These are phyloP conservation scores for Ophiostoma australiae DNA, from an alignment of 2,329 filamentous ascomycete species.

Conservation along the genomic window DNA sequence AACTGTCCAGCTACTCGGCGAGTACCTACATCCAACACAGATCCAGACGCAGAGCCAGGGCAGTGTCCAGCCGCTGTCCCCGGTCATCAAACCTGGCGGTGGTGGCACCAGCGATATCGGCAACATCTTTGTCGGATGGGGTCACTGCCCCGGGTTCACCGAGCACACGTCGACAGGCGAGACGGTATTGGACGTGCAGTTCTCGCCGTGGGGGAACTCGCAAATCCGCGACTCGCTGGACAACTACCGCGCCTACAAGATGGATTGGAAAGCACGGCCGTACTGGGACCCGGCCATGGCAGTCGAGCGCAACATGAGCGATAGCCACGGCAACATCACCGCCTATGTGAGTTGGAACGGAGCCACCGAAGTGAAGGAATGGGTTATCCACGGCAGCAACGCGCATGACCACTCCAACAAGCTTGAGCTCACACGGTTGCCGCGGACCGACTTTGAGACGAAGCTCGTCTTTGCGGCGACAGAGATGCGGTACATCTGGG, in stretches of 20 bases:
- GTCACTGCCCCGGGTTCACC: slow-evolving; percentile 45
- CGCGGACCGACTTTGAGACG: slow-evolving; percentile 17
- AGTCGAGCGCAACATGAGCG: slow-evolving; percentile 18
- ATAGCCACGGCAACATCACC: neutral
- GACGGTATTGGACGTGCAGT: slow-evolving; percentile 49
- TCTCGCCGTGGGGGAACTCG: slow-evolving; percentile 20
- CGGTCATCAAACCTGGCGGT: slow-evolving; percentile 26
- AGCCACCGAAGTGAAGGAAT: slow-evolving; percentile 36
- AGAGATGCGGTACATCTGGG: slow-evolving; percentile 18
- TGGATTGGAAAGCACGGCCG: slow-evolving; percentile 46
- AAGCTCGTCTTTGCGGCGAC: neutral
- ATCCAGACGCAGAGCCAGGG: slow-evolving; percentile 35
- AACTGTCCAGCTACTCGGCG: slow-evolving; percentile 43
- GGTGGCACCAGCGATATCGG: slow-evolving; percentile 30
- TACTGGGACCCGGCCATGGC: slow-evolving; percentile 35
- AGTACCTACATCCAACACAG: slow-evolving; percentile 42
- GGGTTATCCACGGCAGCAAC: slow-evolving; percentile 21
- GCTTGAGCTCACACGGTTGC: neutral
- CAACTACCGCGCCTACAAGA: slow-evolving; percentile 53
- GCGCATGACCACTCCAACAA: neutral
- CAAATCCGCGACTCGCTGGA: slow-evolving; percentile 33
- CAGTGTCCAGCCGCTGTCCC: slow-evolving; percentile 49
- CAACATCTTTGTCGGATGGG: slow-evolving; percentile 55
- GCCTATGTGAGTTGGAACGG: slow-evolving; percentile 40
- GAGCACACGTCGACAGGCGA: slow-evolving; percentile 45